Percentiles rank a stretch among this genome's conserved stretches.
Conservation (phyloP, 768 basidiomycete genomes). For the Gloeopeniophorella convolvens region DNA sequence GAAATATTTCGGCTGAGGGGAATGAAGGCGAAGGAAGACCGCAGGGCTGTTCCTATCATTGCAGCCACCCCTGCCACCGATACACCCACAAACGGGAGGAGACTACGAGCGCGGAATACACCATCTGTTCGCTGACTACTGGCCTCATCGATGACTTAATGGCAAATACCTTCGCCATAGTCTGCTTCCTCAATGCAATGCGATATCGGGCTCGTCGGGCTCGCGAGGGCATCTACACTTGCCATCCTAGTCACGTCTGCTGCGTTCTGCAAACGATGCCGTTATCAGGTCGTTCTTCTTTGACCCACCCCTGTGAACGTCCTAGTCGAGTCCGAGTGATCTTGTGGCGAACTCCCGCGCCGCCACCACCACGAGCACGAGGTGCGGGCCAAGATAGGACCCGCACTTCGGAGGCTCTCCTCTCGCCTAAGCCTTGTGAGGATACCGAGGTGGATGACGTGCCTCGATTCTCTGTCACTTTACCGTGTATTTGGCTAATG, state of each 20-base stretch:
- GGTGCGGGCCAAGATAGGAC: background rate
- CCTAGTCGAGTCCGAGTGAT: background rate
- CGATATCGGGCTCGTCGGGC: background rate
- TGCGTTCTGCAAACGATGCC: background rate
- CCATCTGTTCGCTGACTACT: background rate
- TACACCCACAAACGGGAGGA: constrained; percentile 1
- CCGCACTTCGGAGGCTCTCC: background rate
- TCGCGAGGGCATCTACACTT: background rate
- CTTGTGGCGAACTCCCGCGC: background rate
- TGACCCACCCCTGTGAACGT: background rate
- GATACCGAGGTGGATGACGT: background rate
- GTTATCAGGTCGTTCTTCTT: constrained; percentile 3
- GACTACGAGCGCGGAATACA: constrained; percentile 3
- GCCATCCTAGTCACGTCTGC: background rate
- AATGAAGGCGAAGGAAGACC: constrained; percentile 15
- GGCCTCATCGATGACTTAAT: background rate
- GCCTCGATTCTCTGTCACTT: background rate
- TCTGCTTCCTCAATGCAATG: too few species aligned
- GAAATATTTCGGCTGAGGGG: constrained; percentile 43
- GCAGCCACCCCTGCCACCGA: background rate
- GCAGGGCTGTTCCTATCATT: constrained; percentile 8
- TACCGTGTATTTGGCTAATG: constrained; percentile 1
- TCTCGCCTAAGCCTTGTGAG: background rate
- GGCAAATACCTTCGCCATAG: too few species aligned
- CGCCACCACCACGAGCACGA: background rate